Evolutionary conservation across 2,329 filamentous ascomycete genomes (phyloP), one percentile per base, ranked within the genome.

Genomic region (Bimuria novae-zelandiae): DNA sequence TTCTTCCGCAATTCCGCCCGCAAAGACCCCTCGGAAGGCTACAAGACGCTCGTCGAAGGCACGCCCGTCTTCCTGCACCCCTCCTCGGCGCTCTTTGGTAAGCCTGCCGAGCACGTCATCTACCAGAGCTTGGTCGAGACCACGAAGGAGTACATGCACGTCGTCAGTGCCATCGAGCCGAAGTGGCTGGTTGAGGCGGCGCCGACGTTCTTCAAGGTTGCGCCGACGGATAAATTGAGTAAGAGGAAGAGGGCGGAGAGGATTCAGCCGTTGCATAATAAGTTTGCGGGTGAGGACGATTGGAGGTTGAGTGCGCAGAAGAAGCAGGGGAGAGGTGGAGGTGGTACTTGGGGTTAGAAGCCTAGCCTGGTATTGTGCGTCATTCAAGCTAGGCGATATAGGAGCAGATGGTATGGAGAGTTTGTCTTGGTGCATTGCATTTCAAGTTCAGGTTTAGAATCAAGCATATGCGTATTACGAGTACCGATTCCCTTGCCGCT

Each of bases 201-300:
- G n/a, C 94, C 95, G 8, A 97, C 92, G 0, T 99, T 97, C 79
- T 99, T 97, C 85, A 96, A 96, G 82, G 91, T 97, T 4, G 93
- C 94, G 16, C 87, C 90, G 0, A 93, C 89, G 30, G 91, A 97
- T 70, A 82, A 85, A 51, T 76, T 99, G 67, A 93, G 89, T 60
- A 97, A 96, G 82, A 80, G 94, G 68, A 94, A 95, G 84, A 89
- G 90, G 80, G 90, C 90, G 0, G 94, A 99, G 81, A 83, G 93
- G 51, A 97, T 99, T 50, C 90, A 96, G 79, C 94, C 94, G 37
- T 75, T 99, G 76, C 92, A 97, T 73, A 97, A 97, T 72, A 89
- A 92, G 71, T 97, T 90, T 76, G 89, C 88, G 2, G 89, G 87
- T 2, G 92, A 96, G 70, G 93, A 99, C 70, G 94, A 97, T 71